Base-by-base conservation (phyloP, 164 flowering plant genomes). In the Tinospora cordifolia region DNA sequence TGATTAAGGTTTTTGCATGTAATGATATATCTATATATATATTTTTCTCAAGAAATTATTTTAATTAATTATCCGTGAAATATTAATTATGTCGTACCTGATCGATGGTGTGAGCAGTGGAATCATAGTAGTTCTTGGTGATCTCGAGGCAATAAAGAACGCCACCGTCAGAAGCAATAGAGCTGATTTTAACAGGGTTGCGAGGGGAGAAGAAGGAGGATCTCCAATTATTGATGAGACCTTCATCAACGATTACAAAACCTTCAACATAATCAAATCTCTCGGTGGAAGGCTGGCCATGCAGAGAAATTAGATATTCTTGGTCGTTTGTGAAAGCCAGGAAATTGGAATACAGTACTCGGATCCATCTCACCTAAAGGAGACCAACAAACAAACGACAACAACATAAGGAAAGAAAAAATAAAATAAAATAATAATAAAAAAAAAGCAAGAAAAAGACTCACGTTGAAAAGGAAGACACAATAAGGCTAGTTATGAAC, bases 241-340 rank as follows among this genome's bases (percentile, higher is more conserved):
- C 95, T 79, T 90, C 90, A 59, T 92, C 96, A 0, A 88, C 96
- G 9, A 92, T 90, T 1, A 94, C 92, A 67, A 90, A 94, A 13
- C 99, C 99, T 71, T 94, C 99, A 0, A 94, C 86, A 70, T 94
- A 94, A 70, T 92, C 98, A 76, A 94, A 94, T 72, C 80, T 86
- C 25, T 83, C 77, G 60, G 71, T 59, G 0, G 79, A 13, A 6
- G 86, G 78, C 8, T 76, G 36, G 13, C 77, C 87, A 75, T 87
- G 88, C 76, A 88, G 72, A 4, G 99, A 92, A 57, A 90, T 94
- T 11, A 94, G 78, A 51, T 85, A 84, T 75, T 94, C 99, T 69
- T 94, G 99, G 74, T 94, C 98, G 2, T 71, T 69, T 1, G 93
- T 92, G 75, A 94, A 94, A 11, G 82, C 74, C 21, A 88, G 47